A percentile compares a stretch with the other conserved stretches of the same genome.
Conservation (phyloP, 129 eudicot genomes). For the carrot (Daucus carota) region DNA sequence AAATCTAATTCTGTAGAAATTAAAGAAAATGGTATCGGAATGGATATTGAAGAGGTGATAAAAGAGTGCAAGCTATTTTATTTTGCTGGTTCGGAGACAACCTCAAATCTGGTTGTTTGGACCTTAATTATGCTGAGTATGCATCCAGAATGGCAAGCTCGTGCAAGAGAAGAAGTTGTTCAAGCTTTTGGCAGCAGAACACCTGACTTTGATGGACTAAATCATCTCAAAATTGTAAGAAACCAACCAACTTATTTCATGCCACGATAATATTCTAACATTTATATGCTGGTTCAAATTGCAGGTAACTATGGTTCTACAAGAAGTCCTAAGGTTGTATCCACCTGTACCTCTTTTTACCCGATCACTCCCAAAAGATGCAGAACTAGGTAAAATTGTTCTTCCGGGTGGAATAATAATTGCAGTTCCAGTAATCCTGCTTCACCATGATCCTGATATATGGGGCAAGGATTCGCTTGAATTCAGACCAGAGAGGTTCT, state of each 20-base stretch:
- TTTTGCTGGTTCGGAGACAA: conserved; percentile 68
- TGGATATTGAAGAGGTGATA: conserved; percentile 44
- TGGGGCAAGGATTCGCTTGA: conserved; percentile 55
- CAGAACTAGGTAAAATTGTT: conserved; percentile 35
- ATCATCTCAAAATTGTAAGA: conserved; percentile 57
- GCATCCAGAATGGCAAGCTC: conserved; percentile 53
- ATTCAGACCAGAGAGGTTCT: conserved; percentile 60
- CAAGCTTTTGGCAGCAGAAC: conserved; percentile 35
- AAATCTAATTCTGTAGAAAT: conserved; percentile 35
- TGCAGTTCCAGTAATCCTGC: conserved; percentile 26
- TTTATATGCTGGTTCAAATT: neutral
- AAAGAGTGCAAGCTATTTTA: conserved; percentile 66
- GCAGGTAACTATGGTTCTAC: conserved; percentile 35
- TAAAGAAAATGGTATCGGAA: conserved; percentile 21
- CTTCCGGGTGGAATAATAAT: conserved; percentile 43
- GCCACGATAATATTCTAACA: too few species aligned
- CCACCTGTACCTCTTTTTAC: conserved; percentile 29
- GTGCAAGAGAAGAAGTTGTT: conserved; percentile 47
- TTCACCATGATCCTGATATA: conserved; percentile 37
- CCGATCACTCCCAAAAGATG: conserved; percentile 29
- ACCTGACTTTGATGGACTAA: conserved; percentile 45
- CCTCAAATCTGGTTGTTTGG: conserved; percentile 50
- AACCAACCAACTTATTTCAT: neutral
- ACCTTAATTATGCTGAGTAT: conserved; percentile 58
- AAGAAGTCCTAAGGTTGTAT: conserved; percentile 59